Conservation (phyloP, 164 flowering plant genomes). For the Warburgia ugandensis region DNA sequence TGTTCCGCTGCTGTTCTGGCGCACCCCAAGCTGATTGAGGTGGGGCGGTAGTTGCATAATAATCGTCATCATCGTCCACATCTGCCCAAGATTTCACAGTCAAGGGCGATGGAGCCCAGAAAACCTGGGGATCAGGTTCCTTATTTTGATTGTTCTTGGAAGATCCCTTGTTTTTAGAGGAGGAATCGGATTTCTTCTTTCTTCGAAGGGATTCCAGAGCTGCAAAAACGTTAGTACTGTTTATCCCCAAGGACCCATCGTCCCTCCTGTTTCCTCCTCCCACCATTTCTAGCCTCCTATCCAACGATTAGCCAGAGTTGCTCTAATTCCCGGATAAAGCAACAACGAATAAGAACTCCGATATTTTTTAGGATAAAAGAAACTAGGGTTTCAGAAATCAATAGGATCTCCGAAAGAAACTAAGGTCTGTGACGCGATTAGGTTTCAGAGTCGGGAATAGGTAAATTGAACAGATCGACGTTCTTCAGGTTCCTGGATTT, state of each 20-base stretch:
- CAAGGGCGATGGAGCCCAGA: conserved; percentile 75
- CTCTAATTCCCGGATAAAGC: no score
- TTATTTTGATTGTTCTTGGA: conserved; percentile 32
- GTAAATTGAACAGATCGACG: no score
- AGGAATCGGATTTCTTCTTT: conserved; percentile 63
- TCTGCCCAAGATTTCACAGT: conserved; percentile 82
- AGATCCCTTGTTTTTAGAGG: conserved; percentile 37
- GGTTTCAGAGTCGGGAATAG: no score
- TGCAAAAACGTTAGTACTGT: conserved; percentile 49
- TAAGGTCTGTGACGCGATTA: no score
- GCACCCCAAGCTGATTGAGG: conserved; percentile 47
- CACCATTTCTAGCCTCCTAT: conserved; percentile 30
- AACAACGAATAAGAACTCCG: no score
- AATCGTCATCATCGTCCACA: conserved; percentile 89
- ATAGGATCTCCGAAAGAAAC: no score
- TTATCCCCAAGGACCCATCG: conserved; percentile 35
- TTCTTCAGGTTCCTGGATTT: no score
- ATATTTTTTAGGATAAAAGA: no score
- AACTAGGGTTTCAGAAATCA: no score
- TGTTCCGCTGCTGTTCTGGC: conserved; percentile 19
- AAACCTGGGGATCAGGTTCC: conserved; percentile 49
- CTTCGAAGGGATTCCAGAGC: conserved; percentile 47
- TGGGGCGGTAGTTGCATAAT: conserved; percentile 65
- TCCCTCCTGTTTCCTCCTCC: conserved; percentile 55
- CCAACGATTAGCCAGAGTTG: no score